phyloP scores from a whole-genome alignment of 2,329 filamentous ascomycete genomes.

The Alternaria conjuncta region DNA sequence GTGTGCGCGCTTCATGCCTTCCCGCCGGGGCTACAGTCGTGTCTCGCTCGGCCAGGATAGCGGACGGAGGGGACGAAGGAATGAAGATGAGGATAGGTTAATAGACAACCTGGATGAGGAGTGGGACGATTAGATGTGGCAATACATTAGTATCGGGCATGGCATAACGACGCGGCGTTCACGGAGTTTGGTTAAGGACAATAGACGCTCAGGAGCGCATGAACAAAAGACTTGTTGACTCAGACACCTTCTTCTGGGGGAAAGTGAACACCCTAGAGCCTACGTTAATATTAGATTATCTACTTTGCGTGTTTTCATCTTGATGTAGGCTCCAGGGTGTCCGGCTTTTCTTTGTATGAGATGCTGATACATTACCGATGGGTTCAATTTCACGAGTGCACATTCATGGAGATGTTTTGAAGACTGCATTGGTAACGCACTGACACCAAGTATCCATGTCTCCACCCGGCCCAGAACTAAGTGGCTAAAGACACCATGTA shows the following conservation, averaged over 20 bases:
- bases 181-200: conserved; percentile 1
- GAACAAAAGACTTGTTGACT: neutral
- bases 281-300: neutral
- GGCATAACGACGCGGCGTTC: conserved; percentile 8
- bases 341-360: neutral
- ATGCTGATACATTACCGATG: neutral
- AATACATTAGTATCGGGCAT: neutral
- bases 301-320: neutral
- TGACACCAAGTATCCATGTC: neutral
- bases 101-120: conserved; percentile 98
- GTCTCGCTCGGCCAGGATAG: conserved; percentile 60
- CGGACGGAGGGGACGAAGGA: conserved; percentile 51
- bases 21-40: conserved; percentile 70
- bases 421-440: neutral
- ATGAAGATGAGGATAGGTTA: conserved; percentile 88
- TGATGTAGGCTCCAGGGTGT: neutral
- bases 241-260: neutral
- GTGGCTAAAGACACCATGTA: neutral
- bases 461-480: neutral
- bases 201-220: conserved; percentile 5
- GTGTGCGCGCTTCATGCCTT: conserved; percentile 70
- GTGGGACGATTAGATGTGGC: conserved; percentile 74
- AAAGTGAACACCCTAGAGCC: neutral
- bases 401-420: neutral
- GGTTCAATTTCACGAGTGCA: neutral